Evolutionary conservation across 129 eudicot genomes (phyloP).

Genomic region (Flaveria sonorensis): DNA sequence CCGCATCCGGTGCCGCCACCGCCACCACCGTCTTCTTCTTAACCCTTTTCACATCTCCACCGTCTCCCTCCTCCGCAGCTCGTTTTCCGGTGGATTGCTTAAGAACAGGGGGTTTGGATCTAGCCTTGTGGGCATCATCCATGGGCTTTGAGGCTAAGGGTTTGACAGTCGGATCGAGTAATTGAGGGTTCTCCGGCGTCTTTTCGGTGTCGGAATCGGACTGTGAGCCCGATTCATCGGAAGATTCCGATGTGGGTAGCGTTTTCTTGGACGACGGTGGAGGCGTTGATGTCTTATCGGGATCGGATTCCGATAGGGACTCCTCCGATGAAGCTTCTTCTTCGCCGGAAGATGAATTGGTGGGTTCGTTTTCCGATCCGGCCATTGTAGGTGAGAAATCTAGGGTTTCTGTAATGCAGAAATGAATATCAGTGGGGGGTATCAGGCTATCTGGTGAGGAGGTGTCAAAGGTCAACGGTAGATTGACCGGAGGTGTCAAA

Average conservation of each 20-base stretch:
- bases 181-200: slow-evolving; percentile 11
- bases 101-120: slow-evolving; percentile 38
- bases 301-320: slow-evolving; percentile 22
- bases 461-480: slow-evolving; percentile 8
- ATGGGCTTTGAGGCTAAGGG: slow-evolving; percentile 29
- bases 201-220: slow-evolving; percentile 35
- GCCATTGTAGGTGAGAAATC: slow-evolving; percentile 36
- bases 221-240: slow-evolving; percentile 24
- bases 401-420: slow-evolving; percentile 26
- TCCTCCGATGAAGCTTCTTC: slow-evolving; percentile 29
- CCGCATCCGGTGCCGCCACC: slow-evolving; percentile 37
- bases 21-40: slow-evolving; percentile 43
- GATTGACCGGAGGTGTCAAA: background rate
- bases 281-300: slow-evolving; percentile 35
- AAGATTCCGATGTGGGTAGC: slow-evolving; percentile 19
- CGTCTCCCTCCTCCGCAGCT: slow-evolving; percentile 31
- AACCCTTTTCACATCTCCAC: slow-evolving; percentile 33
- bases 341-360: slow-evolving; percentile 41
- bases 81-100: slow-evolving; percentile 47
- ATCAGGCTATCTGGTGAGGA: background rate
- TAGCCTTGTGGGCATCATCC: slow-evolving; percentile 29
- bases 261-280: slow-evolving; percentile 26
- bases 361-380: slow-evolving; percentile 27
- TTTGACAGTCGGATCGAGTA: slow-evolving; percentile 28
- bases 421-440: background rate